Base-by-base conservation (phyloP, 495 filamentous ascomycete genomes). In the Xylaria intraflava region DNA sequence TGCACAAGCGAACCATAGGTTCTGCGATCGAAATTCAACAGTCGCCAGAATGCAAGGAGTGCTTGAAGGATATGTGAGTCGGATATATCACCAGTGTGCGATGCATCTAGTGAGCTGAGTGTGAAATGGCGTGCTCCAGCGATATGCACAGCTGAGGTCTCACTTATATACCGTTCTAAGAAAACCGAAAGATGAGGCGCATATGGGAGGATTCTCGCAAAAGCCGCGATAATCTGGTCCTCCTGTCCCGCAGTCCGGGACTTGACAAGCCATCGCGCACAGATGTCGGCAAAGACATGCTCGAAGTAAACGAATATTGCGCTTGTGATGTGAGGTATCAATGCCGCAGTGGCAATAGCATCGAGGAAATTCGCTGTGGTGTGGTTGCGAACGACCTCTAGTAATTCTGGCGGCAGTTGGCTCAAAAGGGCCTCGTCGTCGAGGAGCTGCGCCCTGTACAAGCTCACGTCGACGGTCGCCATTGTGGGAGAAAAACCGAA, bases 181-280 rank as follows among this genome's bases (percentile, higher is more conserved):
- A 76, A 80, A 52, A 78, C 76, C 4, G 77, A 75, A 14, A 95
- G 71, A 58, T 89, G 76, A 31, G 89, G 86, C 53, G 86, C 83
- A 68, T 88, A 83, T 14, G 90, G 89, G 57, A 95, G 63, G 29
- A 94, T 81, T 62, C 86, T 78, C 46, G 87, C 86, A 66, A 95
- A 88, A 26, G 87, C 83, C 43, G 84, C 77, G 62, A 94, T 70
- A 41, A 86, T 72, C 40, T 66, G 63, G 56, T 78, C 67, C 43
- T 82, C 72, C 56, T 70, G 64, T 33, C 53, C 50, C 56, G 31
- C 47, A 39, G 56, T 64, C 14, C 65, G 53, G 14, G 65, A 57
- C 14, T 62, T 67, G 27, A 74, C 65, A 36, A 87, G 68, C 87
- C 89, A 93, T 72, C 83, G 74, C 55, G 88, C 83, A 67, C 85